A percentile compares a stretch with the other conserved stretches of the same genome.
phyloP scores from a whole-genome alignment of 2,329 filamentous ascomycete genomes.

The Lachnellula suecica region DNA sequence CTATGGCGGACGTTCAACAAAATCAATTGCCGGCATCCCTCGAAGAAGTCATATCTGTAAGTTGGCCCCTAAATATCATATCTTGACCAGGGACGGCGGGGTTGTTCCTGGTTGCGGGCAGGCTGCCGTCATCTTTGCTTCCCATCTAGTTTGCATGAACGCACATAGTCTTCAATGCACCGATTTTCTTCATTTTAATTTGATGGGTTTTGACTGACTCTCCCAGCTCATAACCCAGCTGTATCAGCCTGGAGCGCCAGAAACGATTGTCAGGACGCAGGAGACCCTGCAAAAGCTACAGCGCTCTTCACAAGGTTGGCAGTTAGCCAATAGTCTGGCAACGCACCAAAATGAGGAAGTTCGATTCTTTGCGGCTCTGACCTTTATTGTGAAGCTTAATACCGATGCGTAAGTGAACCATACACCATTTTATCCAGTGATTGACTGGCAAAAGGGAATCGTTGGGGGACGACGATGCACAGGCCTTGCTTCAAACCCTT shows the following conservation, averaged over 20 bases:
- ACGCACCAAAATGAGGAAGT: conserved; percentile 69
- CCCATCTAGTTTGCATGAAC: too few relatives aligned
- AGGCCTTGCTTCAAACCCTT: conserved; percentile 58
- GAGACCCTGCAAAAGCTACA: conserved; percentile 78
- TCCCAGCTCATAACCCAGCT: conserved; percentile 47
- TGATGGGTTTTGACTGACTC: conserved; percentile 3
- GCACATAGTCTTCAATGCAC: too few relatives aligned
- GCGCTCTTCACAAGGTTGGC: conserved; percentile 79
- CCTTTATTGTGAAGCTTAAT: conserved; percentile 92
- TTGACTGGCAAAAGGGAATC: conserved; percentile 38
- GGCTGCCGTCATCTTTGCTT: too few relatives aligned
- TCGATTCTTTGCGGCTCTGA: conserved; percentile 90
- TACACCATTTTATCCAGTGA: neutral
- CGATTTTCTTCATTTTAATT: neutral
- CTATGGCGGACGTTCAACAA: conserved; percentile 18
- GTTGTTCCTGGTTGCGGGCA: too few relatives aligned
- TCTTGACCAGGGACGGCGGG: too few relatives aligned
- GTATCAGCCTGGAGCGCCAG: conserved; percentile 44
- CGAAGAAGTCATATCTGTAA: conserved; percentile 31
- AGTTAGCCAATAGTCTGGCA: conserved; percentile 76
- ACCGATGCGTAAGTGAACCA: conserved; percentile 67
- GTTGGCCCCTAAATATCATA: conserved; percentile 3
- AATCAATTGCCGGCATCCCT: conserved; percentile 28
- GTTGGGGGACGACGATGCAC: conserved; percentile 47
- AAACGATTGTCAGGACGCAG: conserved; percentile 56